A percentile compares a stretch with the other conserved stretches of the same genome.
These are phyloP conservation scores for Vitis hybrid DNA, from an alignment of 177 flowering plant species.

Conservation along the genomic window DNA sequence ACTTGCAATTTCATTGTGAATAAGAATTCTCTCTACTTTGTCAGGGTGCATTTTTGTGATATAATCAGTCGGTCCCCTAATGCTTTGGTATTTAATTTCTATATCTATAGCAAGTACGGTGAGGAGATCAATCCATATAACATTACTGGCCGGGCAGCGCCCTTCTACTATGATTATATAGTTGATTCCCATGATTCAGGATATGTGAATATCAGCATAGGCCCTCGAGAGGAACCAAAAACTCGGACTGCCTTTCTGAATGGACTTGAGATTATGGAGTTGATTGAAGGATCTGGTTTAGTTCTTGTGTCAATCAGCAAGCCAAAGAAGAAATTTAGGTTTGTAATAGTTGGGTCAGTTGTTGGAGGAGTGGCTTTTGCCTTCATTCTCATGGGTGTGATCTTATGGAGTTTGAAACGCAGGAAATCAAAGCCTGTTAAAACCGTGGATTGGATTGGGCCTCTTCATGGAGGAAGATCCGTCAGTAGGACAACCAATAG, in stretches of 20 bases:
- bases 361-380: constrained; percentile 16
- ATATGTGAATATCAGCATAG: constrained; percentile 34
- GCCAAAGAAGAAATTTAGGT: background rate
- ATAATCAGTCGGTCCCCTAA: constrained; percentile 22
- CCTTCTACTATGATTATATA: constrained; percentile 37
- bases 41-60: constrained; percentile 57
- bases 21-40: constrained; percentile 28
- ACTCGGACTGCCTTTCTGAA: constrained; percentile 31
- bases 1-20: constrained; percentile 41
- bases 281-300: constrained; percentile 14
- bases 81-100: constrained; percentile 18
- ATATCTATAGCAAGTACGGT: constrained; percentile 15
- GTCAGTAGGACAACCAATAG: constrained; percentile 9
- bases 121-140: constrained; percentile 5
- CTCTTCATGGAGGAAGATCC: constrained; percentile 8
- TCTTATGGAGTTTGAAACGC: constrained; percentile 7
- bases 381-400: constrained; percentile 6
- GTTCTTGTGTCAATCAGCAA: background rate
- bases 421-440: constrained; percentile 19
- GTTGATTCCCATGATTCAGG: constrained; percentile 39
- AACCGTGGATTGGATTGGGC: constrained; percentile 10
- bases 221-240: constrained; percentile 7
- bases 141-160: constrained; percentile 4
- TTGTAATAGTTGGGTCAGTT: constrained; percentile 25
- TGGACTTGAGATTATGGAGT: constrained; percentile 51